Percentiles rank a stretch among this genome's conserved stretches.
These are phyloP conservation scores for Linderina pennispora DNA, from an alignment of 192 early-diverging fungal genomes.

Conservation along the genomic window DNA sequence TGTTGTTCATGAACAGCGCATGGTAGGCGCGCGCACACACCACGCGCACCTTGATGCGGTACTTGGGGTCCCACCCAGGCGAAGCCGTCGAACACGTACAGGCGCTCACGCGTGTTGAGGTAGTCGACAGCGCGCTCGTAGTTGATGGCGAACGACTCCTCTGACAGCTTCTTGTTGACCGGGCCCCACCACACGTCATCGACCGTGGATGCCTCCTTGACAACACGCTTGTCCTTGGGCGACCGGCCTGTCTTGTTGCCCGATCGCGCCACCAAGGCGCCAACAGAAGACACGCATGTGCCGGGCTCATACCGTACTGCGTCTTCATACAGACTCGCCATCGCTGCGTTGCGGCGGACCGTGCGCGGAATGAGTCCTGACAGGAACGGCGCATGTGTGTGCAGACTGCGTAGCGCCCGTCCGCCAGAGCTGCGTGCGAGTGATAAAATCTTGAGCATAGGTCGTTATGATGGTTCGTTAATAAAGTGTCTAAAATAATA, in stretches of 20 bases:
- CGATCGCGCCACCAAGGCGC: constrained; percentile 86
- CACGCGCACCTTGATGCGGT: constrained; percentile 95
- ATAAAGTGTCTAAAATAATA: no score
- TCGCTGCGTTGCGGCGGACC: constrained; percentile 61
- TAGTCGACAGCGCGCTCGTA: constrained; percentile 94
- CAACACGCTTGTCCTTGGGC: constrained; percentile 96
- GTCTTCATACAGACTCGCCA: constrained; percentile 82
- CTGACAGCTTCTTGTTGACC: constrained; percentile 87
- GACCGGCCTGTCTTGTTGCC: constrained; percentile 91
- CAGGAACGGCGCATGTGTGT: neutral
- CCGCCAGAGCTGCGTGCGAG: constrained; percentile 1
- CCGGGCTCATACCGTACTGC: constrained; percentile 80
- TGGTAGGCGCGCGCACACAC: constrained; percentile 95
- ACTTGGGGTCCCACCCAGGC: constrained; percentile 97
- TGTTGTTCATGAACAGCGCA: constrained; percentile 97
- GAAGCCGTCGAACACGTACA: constrained; percentile 95
- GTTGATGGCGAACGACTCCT: constrained; percentile 83
- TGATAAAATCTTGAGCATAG: neutral
- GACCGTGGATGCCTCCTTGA: constrained; percentile 78
- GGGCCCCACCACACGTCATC: constrained; percentile 98
- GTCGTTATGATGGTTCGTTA: neutral
- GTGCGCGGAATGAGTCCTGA: neutral
- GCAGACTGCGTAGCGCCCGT: neutral
- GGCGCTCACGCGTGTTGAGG: constrained; percentile 87
- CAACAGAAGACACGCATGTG: constrained; percentile 60